Conservation (phyloP, 108 stramenopile species). For the Cylindrotheca closterium region DNA sequence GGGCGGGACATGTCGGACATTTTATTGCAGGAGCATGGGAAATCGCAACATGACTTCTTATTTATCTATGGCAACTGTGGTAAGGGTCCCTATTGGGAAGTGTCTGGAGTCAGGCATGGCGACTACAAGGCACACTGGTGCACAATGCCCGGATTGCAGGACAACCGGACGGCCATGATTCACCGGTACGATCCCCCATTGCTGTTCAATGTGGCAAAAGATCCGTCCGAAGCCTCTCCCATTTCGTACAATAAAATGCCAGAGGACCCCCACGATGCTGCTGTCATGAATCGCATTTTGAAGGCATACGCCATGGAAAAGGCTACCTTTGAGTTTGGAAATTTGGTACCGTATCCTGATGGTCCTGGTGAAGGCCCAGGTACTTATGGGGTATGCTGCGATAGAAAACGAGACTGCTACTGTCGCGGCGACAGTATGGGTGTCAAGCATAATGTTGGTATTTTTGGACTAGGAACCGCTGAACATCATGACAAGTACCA, state of each 20-base stretch:
- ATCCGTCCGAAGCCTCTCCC: conserved; percentile 41
- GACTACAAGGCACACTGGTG: conserved; percentile 51
- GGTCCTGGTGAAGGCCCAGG: conserved; percentile 35
- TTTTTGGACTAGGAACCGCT: conserved; percentile 32
- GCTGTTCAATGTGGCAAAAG: conserved; percentile 42
- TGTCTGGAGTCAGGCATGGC: conserved; percentile 41
- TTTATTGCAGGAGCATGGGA: conserved; percentile 25
- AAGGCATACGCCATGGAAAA: conserved; percentile 39
- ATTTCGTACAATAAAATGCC: conserved; percentile 26
- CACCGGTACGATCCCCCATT: conserved; percentile 31
- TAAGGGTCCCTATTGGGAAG: conserved; percentile 14
- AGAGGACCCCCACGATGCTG: conserved; percentile 19
- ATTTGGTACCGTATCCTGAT: conserved; percentile 26
- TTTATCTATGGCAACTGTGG: conserved; percentile 40
- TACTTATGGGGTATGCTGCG: conserved; percentile 44
- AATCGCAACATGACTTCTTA: conserved; percentile 41
- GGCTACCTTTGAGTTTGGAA: conserved; percentile 37
- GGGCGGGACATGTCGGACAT: conserved; percentile 43
- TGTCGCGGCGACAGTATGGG: conserved; percentile 9
- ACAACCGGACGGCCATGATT: not conserved
- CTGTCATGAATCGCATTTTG: conserved; percentile 25
- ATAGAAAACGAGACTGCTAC: conserved; percentile 32
- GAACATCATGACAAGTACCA: conserved; percentile 40
- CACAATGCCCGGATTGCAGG: conserved; percentile 37
- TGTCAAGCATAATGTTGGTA: conserved; percentile 14